These are phyloP conservation scores for Fraxinus paxiana DNA, from an alignment of 305 asterid genomes.

Conservation along the genomic window DNA sequence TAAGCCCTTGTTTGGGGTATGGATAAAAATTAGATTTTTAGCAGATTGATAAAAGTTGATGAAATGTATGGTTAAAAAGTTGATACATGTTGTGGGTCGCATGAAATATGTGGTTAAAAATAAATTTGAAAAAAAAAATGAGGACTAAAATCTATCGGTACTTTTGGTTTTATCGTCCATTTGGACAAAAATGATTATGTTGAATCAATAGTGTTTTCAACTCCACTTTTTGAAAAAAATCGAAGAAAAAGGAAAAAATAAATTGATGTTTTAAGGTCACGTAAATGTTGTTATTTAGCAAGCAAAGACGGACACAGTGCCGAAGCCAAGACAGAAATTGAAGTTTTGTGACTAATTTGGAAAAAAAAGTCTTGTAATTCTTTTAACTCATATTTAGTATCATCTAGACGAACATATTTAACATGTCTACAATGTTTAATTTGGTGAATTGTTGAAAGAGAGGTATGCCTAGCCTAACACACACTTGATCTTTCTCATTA, in stretches of 20 bases:
- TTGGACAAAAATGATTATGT: not conserved
- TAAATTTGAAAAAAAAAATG: not conserved
- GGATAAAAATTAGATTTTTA: not conserved
- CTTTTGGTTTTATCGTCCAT: not conserved
- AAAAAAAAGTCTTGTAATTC: not conserved
- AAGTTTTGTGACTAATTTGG: not conserved
- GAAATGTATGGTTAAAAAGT: not conserved
- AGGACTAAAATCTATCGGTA: not conserved
- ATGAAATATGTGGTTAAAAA: not conserved
- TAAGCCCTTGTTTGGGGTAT: not conserved
- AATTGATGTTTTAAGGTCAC: not conserved
- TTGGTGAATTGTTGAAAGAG: not conserved
- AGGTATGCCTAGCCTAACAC: not conserved
- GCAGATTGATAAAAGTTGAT: not conserved
- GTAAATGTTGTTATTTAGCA: not conserved
- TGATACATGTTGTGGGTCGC: not conserved
- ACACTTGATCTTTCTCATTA: not conserved
- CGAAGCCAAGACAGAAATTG: not conserved
- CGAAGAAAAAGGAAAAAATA: not conserved
- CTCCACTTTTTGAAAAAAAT: not conserved
- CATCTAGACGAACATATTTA: not conserved
- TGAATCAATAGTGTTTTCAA: not conserved
- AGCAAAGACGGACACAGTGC: not conserved
- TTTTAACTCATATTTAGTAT: not conserved
- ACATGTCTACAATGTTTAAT: not conserved